Conservation (phyloP, 176 grass and related monocot species). For the Musa schizocarpa region DNA sequence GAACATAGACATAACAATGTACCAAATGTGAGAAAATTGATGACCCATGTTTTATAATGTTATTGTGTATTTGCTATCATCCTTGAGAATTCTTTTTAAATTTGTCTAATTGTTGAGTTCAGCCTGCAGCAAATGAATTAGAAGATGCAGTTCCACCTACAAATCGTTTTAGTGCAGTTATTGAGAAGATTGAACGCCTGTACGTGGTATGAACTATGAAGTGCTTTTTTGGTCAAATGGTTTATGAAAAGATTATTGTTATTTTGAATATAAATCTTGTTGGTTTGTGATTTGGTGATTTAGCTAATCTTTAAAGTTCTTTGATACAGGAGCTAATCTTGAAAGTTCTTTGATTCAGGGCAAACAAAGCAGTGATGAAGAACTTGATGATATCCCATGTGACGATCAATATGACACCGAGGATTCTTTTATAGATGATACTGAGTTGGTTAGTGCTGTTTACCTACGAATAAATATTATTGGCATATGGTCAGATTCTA, state of each 20-base stretch:
- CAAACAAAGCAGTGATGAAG: constrained; percentile 97
- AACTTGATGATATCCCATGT: constrained; percentile 75
- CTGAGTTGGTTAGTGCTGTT: constrained; percentile 62
- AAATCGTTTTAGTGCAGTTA: constrained; percentile 90
- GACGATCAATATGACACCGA: constrained; percentile 99
- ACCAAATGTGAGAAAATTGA: neutral
- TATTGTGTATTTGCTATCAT: neutral
- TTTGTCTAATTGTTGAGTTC: constrained; percentile 26
- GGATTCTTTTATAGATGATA: constrained; percentile 98
- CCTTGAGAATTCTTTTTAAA: neutral
- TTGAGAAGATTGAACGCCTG: constrained; percentile 97
- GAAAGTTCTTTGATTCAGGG: constrained; percentile 42
- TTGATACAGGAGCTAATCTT: constrained; percentile 40
- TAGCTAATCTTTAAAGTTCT: constrained; percentile 18
- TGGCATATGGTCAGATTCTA: neutral
- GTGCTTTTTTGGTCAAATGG: neutral
- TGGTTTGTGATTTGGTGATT: neutral
- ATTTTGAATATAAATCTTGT: neutral
- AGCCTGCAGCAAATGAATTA: constrained; percentile 49
- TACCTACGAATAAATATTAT: neutral
- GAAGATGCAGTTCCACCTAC: constrained; percentile 48
- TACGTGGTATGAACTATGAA: constrained; percentile 60
- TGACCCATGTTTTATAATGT: neutral
- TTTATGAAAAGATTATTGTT: neutral
- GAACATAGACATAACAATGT: neutral